A percentile compares a stretch with the other conserved stretches of the same genome.
phyloP scores from a whole-genome alignment of 2,329 filamentous ascomycete genomes.

The Venturia aucupariae region DNA sequence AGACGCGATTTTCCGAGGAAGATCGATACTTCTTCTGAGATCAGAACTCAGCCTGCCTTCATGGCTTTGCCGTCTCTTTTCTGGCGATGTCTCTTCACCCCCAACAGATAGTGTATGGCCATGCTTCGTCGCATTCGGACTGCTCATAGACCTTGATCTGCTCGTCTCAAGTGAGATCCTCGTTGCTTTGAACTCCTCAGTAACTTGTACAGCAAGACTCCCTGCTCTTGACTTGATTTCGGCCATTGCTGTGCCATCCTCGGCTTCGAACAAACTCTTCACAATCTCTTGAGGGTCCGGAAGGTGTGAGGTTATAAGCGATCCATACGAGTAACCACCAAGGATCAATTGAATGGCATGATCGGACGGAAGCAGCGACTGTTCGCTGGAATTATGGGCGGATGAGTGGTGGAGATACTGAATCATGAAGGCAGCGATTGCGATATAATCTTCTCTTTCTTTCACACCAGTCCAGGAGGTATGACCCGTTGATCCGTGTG shows the following conservation, averaged over 20 bases:
- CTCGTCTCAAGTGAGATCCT: not conserved
- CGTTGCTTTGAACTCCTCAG: not conserved
- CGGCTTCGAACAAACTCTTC: conserved; percentile 45
- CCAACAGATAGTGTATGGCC: conserved; percentile 11
- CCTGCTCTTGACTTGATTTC: conserved; percentile 64
- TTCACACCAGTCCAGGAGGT: conserved; percentile 83
- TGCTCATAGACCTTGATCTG: not conserved
- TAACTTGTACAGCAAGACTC: conserved; percentile 44
- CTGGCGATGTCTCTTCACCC: conserved; percentile 15
- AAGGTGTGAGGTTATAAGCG: conserved; percentile 66
- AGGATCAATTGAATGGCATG: conserved; percentile 42
- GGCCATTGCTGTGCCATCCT: conserved; percentile 48
- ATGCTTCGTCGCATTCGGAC: not conserved
- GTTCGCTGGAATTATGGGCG: not conserved
- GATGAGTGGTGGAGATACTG: conserved; percentile 8
- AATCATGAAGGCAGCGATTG: conserved; percentile 27
- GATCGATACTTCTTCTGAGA: conserved; percentile 15
- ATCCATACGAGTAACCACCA: conserved; percentile 85
- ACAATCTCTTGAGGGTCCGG: conserved; percentile 51
- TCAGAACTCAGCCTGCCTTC: conserved; percentile 10
- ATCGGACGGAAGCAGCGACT: not conserved
- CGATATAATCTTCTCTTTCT: conserved; percentile 74
- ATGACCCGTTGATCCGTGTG: conserved; percentile 60
- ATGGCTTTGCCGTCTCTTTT: conserved; percentile 11
- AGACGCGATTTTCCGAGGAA: conserved; percentile 8